Evolutionary conservation across 768 basidiomycete species (phyloP), one percentile per base, ranked within the genome.

Genomic region (Tremella yokohamensis): DNA sequence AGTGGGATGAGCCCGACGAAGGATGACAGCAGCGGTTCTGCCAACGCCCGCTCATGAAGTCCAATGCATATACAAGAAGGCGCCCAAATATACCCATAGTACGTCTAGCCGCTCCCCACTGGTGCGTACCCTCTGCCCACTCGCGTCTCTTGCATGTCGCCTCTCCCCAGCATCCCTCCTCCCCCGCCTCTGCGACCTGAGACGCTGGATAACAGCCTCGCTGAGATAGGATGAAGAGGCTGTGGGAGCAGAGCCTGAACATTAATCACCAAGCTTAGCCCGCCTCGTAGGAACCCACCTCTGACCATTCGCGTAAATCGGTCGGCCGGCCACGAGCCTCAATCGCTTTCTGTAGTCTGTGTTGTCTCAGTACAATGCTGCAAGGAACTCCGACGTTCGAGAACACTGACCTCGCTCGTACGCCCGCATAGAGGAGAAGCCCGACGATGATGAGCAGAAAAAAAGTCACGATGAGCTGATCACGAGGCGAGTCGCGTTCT

Each of bases 401-500:
- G 34, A 13, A 8, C 25, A 68, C 68, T 50, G 26, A 71, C 67
- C 72, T 59, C 13, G 62, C 53, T 24, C 73, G 54, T 70, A 94
- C 84, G 13, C 89, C 89, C 34, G 90, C 89, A 51, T 84, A 86
- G 22, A 94, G 80, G 42, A 94, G 79, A 56, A 94, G 82, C 19
- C 89, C 90, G 65, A 93, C 86, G 24, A 96, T 86, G 26, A 85
- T 88, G 62, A 96, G 78, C 25, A 94, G 80, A 79, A 94, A 96
- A 52, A 93, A 80, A 16, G 90, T 91, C 47, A 94, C 92, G 29
- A 94, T 87, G 25, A 93, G 81, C 72, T 94, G 91, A 78, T 96
- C 92, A 75, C 91, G 79, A n/a, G 92, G 92, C 18, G 89, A 92
- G 80, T 94, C 91, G 61, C 92, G 84, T 79, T 93, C 91, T 94